Evolutionary conservation across 257 asterid species (phyloP).

Genomic region (Plantago ovata): DNA sequence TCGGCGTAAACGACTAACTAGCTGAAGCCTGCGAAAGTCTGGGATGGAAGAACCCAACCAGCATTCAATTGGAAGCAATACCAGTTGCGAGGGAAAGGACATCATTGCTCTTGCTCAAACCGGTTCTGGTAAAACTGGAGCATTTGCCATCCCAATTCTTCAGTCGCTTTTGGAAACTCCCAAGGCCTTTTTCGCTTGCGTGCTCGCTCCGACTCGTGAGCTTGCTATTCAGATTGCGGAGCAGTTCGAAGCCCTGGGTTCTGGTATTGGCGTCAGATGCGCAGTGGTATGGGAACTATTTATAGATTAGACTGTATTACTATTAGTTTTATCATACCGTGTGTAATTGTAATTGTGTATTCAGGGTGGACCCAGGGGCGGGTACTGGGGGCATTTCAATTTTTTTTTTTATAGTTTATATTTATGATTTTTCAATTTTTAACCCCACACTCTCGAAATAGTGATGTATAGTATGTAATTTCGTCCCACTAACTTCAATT

Average conservation of each 20-base stretch:
- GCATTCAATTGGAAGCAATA: conserved; percentile 65
- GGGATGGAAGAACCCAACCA: conserved; percentile 74
- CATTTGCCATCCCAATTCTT: conserved; percentile 83
- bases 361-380: no score
- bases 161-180: conserved; percentile 68
- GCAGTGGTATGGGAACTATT: conserved; percentile 50
- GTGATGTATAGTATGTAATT: no score
- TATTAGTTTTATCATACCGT: background rate
- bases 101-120: conserved; percentile 91
- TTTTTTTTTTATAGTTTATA: background rate
- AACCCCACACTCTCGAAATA: no score
- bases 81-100: conserved; percentile 86
- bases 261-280: conserved; percentile 69
- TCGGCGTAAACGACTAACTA: conserved; percentile 66
- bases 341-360: no score
- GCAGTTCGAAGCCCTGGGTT: conserved; percentile 88
- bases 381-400: no score
- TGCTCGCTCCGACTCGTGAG: conserved; percentile 86
- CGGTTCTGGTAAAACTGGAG: conserved; percentile 97
- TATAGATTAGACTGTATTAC: background rate
- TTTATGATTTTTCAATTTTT: no score
- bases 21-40: conserved; percentile 72
- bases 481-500: no score
- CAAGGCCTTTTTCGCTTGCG: conserved; percentile 86
- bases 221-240: conserved; percentile 85